Evolutionary conservation across 306 rosid genomes (phyloP).

Genomic region (Castanopsis chinensis): DNA sequence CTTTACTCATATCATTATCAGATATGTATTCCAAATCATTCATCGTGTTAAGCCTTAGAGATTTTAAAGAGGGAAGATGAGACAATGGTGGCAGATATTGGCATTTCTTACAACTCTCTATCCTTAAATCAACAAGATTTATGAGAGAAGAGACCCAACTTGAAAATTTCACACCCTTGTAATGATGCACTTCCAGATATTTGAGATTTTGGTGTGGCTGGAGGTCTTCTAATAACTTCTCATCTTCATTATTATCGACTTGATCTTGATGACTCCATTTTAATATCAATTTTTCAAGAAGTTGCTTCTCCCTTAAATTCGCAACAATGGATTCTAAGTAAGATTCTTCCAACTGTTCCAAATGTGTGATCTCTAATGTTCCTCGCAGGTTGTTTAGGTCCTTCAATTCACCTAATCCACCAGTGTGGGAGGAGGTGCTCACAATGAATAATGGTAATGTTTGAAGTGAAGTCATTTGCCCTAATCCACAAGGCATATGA

Average conservation of each 20-base stretch:
- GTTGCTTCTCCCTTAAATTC: not conserved
- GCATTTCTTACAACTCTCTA: not conserved
- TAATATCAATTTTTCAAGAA: not conserved
- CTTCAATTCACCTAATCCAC: not conserved
- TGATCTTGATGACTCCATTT: not conserved
- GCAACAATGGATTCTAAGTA: not conserved
- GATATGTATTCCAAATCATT: not conserved
- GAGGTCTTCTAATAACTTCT: not conserved
- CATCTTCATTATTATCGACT: not conserved
- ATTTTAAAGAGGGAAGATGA: not conserved
- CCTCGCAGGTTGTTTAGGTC: not conserved
- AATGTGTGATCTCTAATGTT: not conserved
- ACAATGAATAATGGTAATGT: not conserved
- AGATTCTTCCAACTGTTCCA: not conserved
- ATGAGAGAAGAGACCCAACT: not conserved
- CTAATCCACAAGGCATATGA: too few species aligned
- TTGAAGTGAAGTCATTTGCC: not conserved
- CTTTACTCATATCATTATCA: not conserved
- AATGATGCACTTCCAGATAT: not conserved
- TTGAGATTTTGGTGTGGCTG: not conserved
- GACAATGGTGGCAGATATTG: not conserved
- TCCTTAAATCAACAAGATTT: not conserved
- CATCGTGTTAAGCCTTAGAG: rapidly evolving
- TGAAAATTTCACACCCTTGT: not conserved
- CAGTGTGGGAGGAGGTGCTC: not conserved